phyloP scores from a whole-genome alignment of 1,284 basidiomycete genomes.

The Calocybe gambosa region DNA sequence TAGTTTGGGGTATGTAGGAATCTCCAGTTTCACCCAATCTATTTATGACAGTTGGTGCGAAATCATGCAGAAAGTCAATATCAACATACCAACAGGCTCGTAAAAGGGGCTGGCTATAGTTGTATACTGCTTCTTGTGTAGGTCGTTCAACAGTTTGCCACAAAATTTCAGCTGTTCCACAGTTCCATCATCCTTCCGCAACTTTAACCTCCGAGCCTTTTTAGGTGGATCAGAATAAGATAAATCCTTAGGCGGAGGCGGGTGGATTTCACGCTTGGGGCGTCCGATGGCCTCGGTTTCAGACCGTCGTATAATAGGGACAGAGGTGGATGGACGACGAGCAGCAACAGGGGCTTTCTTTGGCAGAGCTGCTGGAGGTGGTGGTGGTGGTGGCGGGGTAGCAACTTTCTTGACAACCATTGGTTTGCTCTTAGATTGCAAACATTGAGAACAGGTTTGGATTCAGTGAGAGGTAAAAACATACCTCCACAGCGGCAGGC shows the following conservation, averaged over 20 bases:
- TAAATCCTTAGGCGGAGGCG: constrained; percentile 89
- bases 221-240: constrained; percentile 75
- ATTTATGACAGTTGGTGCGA: constrained; percentile 9
- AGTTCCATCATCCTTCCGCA: constrained; percentile 61
- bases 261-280: constrained; percentile 96
- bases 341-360: constrained; percentile 45
- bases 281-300: constrained; percentile 60
- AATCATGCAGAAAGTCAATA: constrained; percentile 1
- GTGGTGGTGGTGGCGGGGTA: constrained; percentile 37
- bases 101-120: constrained; percentile 82
- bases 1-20: constrained; percentile 83
- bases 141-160: constrained; percentile 67
- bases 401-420: constrained; percentile 46
- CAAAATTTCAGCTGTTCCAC: constrained; percentile 86
- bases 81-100: constrained; percentile 79
- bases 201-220: constrained; percentile 59
- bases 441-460: neutral
- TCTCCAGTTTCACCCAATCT: constrained; percentile 76
- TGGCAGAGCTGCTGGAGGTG: constrained; percentile 26
- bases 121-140: constrained; percentile 78
- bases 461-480: constrained; percentile 8
- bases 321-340: constrained; percentile 69
- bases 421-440: constrained; percentile 36
- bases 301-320: constrained; percentile 73
- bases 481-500: constrained; percentile 71